Evolutionary conservation across 2,329 filamentous ascomycete genomes (phyloP), one percentile per base, ranked within the genome.

Genomic region (Cercospora berteroae): DNA sequence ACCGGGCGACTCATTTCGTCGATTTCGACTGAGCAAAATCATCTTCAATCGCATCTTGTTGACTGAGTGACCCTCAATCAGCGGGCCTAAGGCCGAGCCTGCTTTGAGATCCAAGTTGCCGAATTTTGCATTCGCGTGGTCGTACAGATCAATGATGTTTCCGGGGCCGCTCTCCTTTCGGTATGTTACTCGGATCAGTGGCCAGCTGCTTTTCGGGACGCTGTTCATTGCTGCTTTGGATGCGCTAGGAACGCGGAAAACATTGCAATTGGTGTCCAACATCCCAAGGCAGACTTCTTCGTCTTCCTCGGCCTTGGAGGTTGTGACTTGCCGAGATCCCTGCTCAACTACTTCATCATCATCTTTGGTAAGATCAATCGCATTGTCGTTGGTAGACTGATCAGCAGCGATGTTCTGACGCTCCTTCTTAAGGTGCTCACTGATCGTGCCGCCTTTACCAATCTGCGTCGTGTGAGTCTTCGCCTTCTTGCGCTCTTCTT

Each of bases 41-140:
- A 89, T 89, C 63, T 89, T 88, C 16, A 91, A 89, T 50, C 91
- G 86, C n/a, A 97, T 80, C 12, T 86, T 86, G 25, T 86, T 82
- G 12, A 83, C 81, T 12, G 84, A 81, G 1, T 87, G 85, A 29
- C 66, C 74, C 77, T 96, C 92, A 63, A 98, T 83, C 0, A 97
- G 80, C 7, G 89, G 89, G 7, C 87, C 87, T 8, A 98, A 83
- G 6, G 86, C 91, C 20, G 82, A 79, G 0, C 93, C 87, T 16
- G 89, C 89, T 71, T 84, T 86, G 52, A 83, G 73, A 73, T 96
- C 92, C 5, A 98, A 80, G n/a, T 84, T 84, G 13, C 92, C 95
- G 74, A 97, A 94, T 33, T 89, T 86, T 44, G 85, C 84, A 3
- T 88, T 86, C 1, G 87, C 88, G 69, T 89, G 85, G 76, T 98